Evolutionary conservation across 2,329 filamentous ascomycete genomes (phyloP), one percentile per base, ranked within the genome.

Genomic region (Thermomyces lanuginosus): DNA sequence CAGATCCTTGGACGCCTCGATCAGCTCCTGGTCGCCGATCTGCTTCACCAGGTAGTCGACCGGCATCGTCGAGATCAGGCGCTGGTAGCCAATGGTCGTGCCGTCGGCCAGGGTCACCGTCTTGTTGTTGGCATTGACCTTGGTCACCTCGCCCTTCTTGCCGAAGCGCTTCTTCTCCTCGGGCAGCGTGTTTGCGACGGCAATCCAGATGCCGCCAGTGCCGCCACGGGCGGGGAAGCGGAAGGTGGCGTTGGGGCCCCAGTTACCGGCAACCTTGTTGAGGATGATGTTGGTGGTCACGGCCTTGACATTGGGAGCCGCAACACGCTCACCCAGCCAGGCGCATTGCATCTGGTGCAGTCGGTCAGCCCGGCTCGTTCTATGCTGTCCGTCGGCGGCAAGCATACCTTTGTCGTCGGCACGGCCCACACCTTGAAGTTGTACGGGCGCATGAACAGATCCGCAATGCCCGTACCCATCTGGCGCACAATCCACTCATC

Each of bases 401-500:
- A 21, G 37, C 66, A 46, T 67, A 91, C 82, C 74, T 92, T 92
- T 42, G 78, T 92, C 30, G 86, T 93, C 33, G 89, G 89, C 45
- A 95, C 86, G 36, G 89, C 89, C 89, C 89, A 98, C 53, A 98
- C 89, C 66, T 98, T 98, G 75, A 76, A 98, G 72, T 98, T 98
- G 70, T 98, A 98, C 29, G 89, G 89, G 46, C 89, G 71, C 89
- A 98, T 98, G 71, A 98, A 98, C 44, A 86, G 68, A 55, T 98
- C 74, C 41, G 84, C 86, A 47, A 98, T 69, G 44, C 86, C 86
- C 44, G 71, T 63, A 46, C 89, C 89, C 62, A 78, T 84, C 64
- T 78, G 91, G 47, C 89, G 75, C 45, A 95, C 55, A 49, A 95
- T 95, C 84, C 84, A 95, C 65, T 98, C 83, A 50, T 98, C 89